Conservation (phyloP, 139 green algal genomes). For the Limnomonas spitsbergensis region DNA sequence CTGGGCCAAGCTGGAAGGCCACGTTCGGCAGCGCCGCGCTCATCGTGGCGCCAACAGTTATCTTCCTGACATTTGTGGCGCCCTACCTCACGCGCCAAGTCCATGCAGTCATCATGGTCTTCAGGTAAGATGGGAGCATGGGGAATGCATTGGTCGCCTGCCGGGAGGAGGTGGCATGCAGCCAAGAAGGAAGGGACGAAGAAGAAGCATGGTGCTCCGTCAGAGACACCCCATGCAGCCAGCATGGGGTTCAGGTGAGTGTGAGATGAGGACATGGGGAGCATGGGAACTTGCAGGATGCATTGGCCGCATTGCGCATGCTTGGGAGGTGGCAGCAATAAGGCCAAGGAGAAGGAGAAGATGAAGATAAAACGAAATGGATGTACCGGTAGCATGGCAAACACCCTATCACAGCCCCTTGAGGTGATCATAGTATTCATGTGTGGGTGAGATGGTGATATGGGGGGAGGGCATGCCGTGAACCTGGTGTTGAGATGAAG, state of each 20-base stretch:
- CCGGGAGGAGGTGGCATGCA: constrained; percentile 26
- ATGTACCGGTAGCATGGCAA: too few relatives aligned
- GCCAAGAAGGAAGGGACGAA: not conserved
- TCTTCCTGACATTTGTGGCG: constrained; percentile 69
- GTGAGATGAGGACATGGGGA: not conserved
- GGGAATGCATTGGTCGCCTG: too few relatives aligned
- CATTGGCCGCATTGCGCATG: too few relatives aligned
- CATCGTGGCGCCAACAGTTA: constrained; percentile 57
- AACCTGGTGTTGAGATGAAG: too few relatives aligned
- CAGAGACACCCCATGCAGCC: not conserved
- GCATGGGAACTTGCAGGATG: too few relatives aligned
- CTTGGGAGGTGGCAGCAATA: too few relatives aligned
- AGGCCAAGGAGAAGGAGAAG: too few relatives aligned
- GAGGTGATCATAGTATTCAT: too few relatives aligned
- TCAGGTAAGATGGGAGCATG: constrained; percentile 36
- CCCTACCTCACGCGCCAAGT: constrained; percentile 51
- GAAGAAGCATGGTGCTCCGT: not conserved
- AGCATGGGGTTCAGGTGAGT: not conserved
- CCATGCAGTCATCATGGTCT: constrained; percentile 37
- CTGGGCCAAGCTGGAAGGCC: constrained; percentile 77
- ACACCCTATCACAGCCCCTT: too few relatives aligned
- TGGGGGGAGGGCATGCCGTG: too few relatives aligned
- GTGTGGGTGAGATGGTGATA: too few relatives aligned
- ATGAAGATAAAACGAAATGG: too few relatives aligned
- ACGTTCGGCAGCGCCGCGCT: constrained; percentile 56